Conservation (phyloP, 371 early-diverging fungal species). For the Mortierella sp. region DNA sequence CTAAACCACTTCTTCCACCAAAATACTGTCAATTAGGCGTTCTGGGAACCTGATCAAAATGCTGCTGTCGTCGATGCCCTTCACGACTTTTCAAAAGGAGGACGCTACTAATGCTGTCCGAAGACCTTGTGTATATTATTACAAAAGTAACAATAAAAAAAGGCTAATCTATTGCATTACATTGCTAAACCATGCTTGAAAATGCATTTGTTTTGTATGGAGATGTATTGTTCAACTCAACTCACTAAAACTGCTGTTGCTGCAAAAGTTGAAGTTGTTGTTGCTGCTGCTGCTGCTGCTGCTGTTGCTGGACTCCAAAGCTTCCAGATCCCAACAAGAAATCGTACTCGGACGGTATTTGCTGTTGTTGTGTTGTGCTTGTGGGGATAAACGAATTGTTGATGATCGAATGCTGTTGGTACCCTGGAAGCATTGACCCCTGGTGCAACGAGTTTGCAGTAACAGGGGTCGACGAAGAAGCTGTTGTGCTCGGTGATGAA, state of each 20-base stretch:
- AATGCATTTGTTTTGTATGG: too few relatives aligned
- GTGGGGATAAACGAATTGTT: slow-evolving; percentile 5
- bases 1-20: neutral
- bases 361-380: neutral
- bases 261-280: slow-evolving; percentile 7
- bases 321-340: slow-evolving; percentile 15
- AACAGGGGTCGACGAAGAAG: neutral
- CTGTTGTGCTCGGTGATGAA: neutral
- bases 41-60: slow-evolving; percentile 60
- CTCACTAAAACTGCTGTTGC: neutral
- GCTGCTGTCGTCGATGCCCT: slow-evolving; percentile 43
- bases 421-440: neutral
- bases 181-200: neutral
- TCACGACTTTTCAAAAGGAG: slow-evolving; percentile 49
- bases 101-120: slow-evolving; percentile 16
- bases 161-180: neutral
- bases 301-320: slow-evolving; percentile 10
- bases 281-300: slow-evolving; percentile 6
- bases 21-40: slow-evolving; percentile 40
- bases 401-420: slow-evolving; percentile 2
- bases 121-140: slow-evolving; percentile 4
- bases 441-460: neutral
- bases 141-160: neutral
- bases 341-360: slow-evolving; percentile 23
- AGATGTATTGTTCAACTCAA: too few relatives aligned